Percentiles rank a stretch among this genome's conserved stretches.
phyloP scores from a whole-genome alignment of 768 basidiomycete genomes.

The Suillus hirtellus region DNA sequence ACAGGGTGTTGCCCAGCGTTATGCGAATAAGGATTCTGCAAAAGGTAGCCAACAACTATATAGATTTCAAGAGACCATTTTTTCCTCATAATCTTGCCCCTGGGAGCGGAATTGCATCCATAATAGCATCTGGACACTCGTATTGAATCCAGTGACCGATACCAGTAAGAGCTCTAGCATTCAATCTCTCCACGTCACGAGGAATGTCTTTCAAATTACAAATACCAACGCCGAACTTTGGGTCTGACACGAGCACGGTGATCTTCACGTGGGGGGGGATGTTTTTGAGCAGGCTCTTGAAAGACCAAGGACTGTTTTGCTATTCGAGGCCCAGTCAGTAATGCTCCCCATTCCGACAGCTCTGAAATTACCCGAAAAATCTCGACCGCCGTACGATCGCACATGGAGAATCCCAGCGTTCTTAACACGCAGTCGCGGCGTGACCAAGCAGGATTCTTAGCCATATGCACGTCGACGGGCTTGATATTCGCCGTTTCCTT shows the following conservation, averaged over 20 bases:
- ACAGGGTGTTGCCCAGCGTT: background rate
- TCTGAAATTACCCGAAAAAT: background rate
- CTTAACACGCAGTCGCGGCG: constrained; percentile 13
- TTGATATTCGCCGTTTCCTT: constrained; percentile 6
- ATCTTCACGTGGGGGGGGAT: constrained; percentile 14
- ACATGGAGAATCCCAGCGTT: constrained; percentile 14
- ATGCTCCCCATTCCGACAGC: background rate
- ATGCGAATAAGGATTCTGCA: background rate
- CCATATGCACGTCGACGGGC: background rate
- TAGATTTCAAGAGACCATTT: background rate
- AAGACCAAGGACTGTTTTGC: constrained; percentile 23
- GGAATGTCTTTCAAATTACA: constrained; percentile 14
- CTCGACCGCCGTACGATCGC: constrained; percentile 5
- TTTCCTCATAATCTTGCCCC: background rate
- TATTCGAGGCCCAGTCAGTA: background rate
- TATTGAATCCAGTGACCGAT: constrained; percentile 29
- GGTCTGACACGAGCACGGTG: constrained; percentile 23
- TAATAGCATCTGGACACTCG: constrained; percentile 25
- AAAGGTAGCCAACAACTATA: background rate
- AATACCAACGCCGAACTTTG: constrained; percentile 1
- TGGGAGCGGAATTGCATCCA: constrained; percentile 12
- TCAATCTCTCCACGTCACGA: constrained; percentile 7
- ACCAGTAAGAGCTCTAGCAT: constrained; percentile 14
- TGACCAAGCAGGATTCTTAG: constrained; percentile 23
- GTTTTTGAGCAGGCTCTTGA: constrained; percentile 8